Evolutionary conservation across 2,329 filamentous ascomycete species (phyloP), one percentile per base, ranked within the genome.

Genomic region (Chaetomiaceae sp.): DNA sequence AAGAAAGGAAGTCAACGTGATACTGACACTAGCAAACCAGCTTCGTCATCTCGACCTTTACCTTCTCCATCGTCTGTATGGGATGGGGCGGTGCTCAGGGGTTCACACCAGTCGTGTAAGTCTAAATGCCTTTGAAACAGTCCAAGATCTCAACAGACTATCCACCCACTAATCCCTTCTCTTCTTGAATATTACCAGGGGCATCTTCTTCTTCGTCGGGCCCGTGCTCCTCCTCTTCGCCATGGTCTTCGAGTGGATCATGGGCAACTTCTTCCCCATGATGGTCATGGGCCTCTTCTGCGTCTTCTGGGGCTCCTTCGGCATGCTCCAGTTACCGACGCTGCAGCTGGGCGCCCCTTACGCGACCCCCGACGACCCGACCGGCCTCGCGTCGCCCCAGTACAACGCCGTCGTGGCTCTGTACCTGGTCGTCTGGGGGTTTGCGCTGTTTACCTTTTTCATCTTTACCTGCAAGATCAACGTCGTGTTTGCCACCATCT

Each of bases 211-310:
- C 58, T 69, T 69, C 57, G 57, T 64, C 37, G 75, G 75, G 1
- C 75, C 74, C 1, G 59, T 77, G 12, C 68, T 78, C 40, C 65
- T 77, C 6, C 59, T 70, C 13, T 67, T 76, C 30, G 65, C 70
- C 25, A 71, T 73, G 50, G 70, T 78, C 6, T 77, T 76, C 55
- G 73, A 78, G 55, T 78, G 74, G 74, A 70, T 78, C 40, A 73
- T 74, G 68, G 71, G 70, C 5, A 75, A 75, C 57, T 75, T 75
- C 67, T 73, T 74, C 55, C 65, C 70, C 3, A 78, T 78, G 74
- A 74, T 76, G 68, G 71, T 75, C 0, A 74, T 74, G 64, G 73
- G 71, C 4, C 66, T 78, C 33, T 78, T 78, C 55, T 66, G 68
- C 35, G 73, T 62, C 27, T 64, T 78, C 60, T 78, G 74, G 73